Percentiles rank a stretch among this genome's conserved stretches.
Evolutionary conservation across 257 asterid genomes (phyloP).

Genomic region (Solanum appendiculatum): DNA sequence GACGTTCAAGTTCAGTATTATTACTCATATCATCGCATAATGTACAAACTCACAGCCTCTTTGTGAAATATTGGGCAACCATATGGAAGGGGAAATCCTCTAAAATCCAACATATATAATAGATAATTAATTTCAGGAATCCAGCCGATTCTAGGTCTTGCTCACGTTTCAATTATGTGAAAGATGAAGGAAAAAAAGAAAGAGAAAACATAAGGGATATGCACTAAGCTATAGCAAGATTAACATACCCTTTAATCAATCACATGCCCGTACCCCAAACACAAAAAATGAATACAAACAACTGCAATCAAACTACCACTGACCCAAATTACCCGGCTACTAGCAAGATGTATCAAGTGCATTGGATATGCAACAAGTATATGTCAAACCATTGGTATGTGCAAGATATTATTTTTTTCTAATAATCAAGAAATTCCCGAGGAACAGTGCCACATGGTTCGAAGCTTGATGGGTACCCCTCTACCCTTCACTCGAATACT

Average conservation of each 20-base stretch:
- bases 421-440: not conserved
- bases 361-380: not conserved
- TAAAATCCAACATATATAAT: not conserved
- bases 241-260: not conserved
- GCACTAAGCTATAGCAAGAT: not conserved
- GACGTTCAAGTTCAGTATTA: not conserved
- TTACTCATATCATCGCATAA: not conserved
- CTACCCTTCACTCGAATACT: not conserved
- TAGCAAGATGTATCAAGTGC: not conserved
- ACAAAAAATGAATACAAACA: not conserved
- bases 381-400: not conserved
- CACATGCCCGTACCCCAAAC: not conserved
- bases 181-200: not conserved
- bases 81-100: not conserved
- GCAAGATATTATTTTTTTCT: not conserved
- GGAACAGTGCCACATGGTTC: not conserved
- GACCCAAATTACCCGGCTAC: not conserved
- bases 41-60: not conserved
- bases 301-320: not conserved
- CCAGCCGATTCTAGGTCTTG: not conserved
- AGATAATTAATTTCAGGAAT: not conserved
- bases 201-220: not conserved
- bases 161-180: not conserved
- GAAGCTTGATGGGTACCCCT: not conserved
- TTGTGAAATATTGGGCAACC: not conserved